Percentiles rank a stretch among this genome's conserved stretches.
Conservation (phyloP, 2,329 filamentous ascomycete species). For the Bipolaris sorokiniana region DNA sequence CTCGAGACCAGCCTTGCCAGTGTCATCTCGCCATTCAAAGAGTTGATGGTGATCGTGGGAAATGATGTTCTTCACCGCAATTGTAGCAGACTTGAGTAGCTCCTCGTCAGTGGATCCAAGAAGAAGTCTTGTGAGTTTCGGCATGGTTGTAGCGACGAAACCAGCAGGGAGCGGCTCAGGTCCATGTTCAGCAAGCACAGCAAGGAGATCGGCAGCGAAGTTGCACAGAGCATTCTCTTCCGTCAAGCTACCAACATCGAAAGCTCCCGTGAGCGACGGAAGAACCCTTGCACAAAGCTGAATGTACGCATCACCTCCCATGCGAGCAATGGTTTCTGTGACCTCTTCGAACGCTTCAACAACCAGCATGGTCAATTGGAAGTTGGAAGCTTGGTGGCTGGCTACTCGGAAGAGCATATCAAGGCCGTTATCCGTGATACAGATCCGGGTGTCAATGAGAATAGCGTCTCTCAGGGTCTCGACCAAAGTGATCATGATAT, state of each 20-base stretch:
- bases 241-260: conserved; percentile 85
- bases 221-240: conserved; percentile 85
- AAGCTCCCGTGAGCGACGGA: conserved; percentile 84
- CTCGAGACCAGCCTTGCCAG: conserved; percentile 82
- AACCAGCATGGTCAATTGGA: conserved; percentile 86
- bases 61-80: conserved; percentile 87
- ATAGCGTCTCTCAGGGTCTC: conserved; percentile 86
- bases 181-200: conserved; percentile 80
- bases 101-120: conserved; percentile 87
- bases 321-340: conserved; percentile 69
- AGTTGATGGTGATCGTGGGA: conserved; percentile 89
- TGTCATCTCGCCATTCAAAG: conserved; percentile 80
- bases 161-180: conserved; percentile 84
- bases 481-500: conserved; percentile 87
- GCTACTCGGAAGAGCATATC: conserved; percentile 87
- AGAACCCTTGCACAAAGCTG: conserved; percentile 84
- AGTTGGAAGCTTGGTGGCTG: conserved; percentile 86
- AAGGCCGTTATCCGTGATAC: conserved; percentile 76
- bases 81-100: conserved; percentile 82
- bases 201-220: conserved; percentile 83
- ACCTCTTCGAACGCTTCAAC: conserved; percentile 92
- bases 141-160: conserved; percentile 83
- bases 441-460: conserved; percentile 75
- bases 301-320: conserved; percentile 71
- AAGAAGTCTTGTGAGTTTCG: conserved; percentile 82